phyloP scores from a whole-genome alignment of 1,284 basidiomycete genomes.

The Kwoniella shivajii region DNA sequence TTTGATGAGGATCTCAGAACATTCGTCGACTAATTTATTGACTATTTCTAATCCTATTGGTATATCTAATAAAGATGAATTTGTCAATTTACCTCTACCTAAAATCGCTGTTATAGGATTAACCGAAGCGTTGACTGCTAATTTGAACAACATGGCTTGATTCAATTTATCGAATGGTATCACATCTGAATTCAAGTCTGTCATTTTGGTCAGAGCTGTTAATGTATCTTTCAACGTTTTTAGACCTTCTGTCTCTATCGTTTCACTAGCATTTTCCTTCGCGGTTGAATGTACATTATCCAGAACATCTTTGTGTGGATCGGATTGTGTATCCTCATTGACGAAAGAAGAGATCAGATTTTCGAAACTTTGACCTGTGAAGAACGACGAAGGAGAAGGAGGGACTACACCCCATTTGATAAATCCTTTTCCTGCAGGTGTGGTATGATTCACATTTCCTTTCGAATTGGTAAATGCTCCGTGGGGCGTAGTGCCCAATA shows the following conservation, averaged over 20 bases:
- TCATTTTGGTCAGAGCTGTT: constrained; percentile 63
- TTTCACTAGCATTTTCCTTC: too few species aligned
- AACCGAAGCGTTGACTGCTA: constrained; percentile 81
- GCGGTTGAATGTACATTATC: too few species aligned
- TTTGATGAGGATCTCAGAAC: constrained; percentile 60
- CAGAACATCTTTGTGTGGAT: too few species aligned
- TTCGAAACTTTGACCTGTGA: constrained; percentile 5
- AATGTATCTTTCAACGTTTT: constrained; percentile 69
- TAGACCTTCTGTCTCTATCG: constrained; percentile 56
- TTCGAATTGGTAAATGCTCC: constrained; percentile 56
- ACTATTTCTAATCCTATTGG: constrained; percentile 44
- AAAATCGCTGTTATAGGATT: constrained; percentile 86
- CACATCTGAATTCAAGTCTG: constrained; percentile 67
- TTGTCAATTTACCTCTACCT: constrained; percentile 64
- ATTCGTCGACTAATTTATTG: constrained; percentile 58
- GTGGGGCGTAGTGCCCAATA: constrained; percentile 82
- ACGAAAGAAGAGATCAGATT: neutral
- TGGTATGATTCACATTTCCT: constrained; percentile 66
- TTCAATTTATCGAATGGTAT: constrained; percentile 71
- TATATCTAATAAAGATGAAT: constrained; percentile 68
- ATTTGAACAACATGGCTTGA: constrained; percentile 72
- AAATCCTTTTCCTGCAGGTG: constrained; percentile 59
- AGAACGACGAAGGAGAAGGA: constrained; percentile 58
- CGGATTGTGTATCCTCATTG: too few species aligned
- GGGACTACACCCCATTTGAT: constrained; percentile 79